Base-by-base conservation (phyloP, 192 early-diverging fungal species). In the Spizellomyces punctatus region DNA sequence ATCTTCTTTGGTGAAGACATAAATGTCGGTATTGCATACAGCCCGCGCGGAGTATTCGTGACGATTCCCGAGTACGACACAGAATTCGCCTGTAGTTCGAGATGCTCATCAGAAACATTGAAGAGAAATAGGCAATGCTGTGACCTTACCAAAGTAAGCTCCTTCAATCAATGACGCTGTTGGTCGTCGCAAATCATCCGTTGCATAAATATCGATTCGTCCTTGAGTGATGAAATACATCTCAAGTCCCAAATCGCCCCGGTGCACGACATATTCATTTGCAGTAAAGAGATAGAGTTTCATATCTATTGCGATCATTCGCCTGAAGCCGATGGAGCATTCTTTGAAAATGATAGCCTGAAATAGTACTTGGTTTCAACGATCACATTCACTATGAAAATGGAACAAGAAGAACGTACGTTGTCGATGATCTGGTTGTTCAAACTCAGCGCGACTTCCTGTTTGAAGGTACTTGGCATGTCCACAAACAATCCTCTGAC, bases 211-310 rank as follows among this genome's bases (percentile, higher is more conserved):
- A 52, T 84, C 83, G 46, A 84, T 80, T n/a, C 83, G 76, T 44
- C 83, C 83, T 62, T 84, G 83, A 16, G 80, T 80, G 42, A 84
- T 82, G 60, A 84, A 84, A 70, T 76, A 84, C 81, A 84, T 82
- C 74, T 84, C 83, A 19, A 75, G 59, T 6, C 83, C 83, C 54
- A 84, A 58, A 49, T 84, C 83, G 12, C 77, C 77, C 16, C 69
- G 57, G 50, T 84, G 83, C 12, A 82, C 82, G 6, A 84, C 80
- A 63, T 84, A 82, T 59, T 82, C 80, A 62, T 84, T 77, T 6
- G 83, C 83, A n/a, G 83, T 84, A 63, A 84, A 82, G 17, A 84
- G 63, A 59, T 77, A 80, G 5, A 84, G 75, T 22, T 79, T 82
- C 83, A 84, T 84, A 49, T 77, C 64, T 55, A 82, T 84, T n/a